Conservation (phyloP, 345 rosid species). For the Gossypium ekmanianum region DNA sequence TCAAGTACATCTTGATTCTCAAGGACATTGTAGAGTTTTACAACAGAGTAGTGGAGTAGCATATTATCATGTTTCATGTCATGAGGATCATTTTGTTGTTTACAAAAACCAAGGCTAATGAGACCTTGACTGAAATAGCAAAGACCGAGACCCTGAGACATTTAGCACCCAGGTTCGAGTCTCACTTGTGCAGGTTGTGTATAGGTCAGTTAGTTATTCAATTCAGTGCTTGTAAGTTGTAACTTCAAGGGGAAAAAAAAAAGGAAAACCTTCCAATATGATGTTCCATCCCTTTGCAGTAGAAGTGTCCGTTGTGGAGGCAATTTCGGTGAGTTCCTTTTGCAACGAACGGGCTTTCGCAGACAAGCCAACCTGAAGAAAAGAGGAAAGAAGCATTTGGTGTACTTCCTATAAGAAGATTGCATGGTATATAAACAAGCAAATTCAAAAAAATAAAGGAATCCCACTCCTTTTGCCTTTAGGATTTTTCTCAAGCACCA, state of each 20-base stretch:
- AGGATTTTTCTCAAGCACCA: neutral
- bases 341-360: constrained; percentile 27
- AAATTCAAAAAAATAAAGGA: neutral
- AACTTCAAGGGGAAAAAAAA: too few relatives aligned
- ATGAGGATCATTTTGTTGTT: neutral
- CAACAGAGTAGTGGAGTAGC: neutral
- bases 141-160: too few relatives aligned
- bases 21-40: neutral
- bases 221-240: too few relatives aligned
- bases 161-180: too few relatives aligned
- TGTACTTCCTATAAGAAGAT: neutral
- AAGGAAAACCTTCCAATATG: constrained; percentile 14
- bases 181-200: too few relatives aligned
- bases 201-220: too few relatives aligned
- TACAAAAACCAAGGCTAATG: neutral
- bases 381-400: neutral
- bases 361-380: constrained; percentile 21
- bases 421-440: neutral
- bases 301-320: constrained; percentile 19
- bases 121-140: too few relatives aligned
- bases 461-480: neutral
- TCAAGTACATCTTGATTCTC: neutral
- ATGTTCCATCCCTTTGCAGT: constrained; percentile 17
- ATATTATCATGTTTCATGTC: neutral
- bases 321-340: constrained; percentile 25